Evolutionary conservation across 148 eudicot species (phyloP).

Genomic region (Cornus suecica): DNA sequence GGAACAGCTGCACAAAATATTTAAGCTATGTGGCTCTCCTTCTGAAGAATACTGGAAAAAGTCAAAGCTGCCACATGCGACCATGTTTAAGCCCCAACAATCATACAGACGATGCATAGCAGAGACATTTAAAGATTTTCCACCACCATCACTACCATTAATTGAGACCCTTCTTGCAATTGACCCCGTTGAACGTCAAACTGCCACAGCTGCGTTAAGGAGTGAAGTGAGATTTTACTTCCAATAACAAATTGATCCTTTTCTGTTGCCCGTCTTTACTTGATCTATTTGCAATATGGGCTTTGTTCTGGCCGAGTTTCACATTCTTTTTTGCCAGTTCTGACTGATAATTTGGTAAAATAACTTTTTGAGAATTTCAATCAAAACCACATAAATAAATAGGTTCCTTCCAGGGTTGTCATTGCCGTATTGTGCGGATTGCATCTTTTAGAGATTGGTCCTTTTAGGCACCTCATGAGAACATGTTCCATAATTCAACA

Average conservation of each 20-base stretch:
- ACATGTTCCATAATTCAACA: too few species aligned
- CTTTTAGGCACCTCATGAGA: too few species aligned
- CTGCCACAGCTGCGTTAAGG: slow-evolving; percentile 67
- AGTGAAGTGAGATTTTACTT: slow-evolving; percentile 60
- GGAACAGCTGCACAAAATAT: slow-evolving; percentile 85
- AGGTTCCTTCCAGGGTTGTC: not conserved
- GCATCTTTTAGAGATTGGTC: not conserved
- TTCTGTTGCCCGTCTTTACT: not conserved
- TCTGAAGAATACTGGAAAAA: slow-evolving; percentile 81
- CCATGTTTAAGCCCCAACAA: slow-evolving; percentile 78
- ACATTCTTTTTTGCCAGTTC: not conserved
- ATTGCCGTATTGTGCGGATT: not conserved
- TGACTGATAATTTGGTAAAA: not conserved
- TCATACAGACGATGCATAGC: slow-evolving; percentile 69
- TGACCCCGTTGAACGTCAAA: slow-evolving; percentile 73
- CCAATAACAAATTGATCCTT: not conserved
- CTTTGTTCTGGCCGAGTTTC: not conserved
- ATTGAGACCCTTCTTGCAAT: slow-evolving; percentile 77
- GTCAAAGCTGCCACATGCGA: slow-evolving; percentile 80
- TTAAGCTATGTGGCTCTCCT: slow-evolving; percentile 88
- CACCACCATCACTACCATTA: slow-evolving; percentile 65
- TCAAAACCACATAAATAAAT: too few species aligned
- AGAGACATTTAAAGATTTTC: slow-evolving; percentile 78
- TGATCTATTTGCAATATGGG: not conserved
- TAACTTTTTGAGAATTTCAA: not conserved